These are phyloP conservation scores for Sarocladium oryzae DNA, from an alignment of 2,329 filamentous ascomycete genomes.

Conservation along the genomic window DNA sequence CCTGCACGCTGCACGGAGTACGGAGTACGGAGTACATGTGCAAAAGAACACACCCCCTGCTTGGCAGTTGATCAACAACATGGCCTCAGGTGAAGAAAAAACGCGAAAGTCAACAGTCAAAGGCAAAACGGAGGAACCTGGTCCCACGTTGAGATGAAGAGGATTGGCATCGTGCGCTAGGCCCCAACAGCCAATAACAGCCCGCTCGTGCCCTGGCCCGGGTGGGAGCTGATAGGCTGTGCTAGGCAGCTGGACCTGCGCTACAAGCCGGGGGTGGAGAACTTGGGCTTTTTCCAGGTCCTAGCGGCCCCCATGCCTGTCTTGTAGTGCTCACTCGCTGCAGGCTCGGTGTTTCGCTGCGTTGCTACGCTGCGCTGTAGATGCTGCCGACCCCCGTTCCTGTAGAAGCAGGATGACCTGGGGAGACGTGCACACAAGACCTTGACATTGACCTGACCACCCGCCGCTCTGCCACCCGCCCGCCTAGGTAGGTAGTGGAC, in stretches of 20 bases:
- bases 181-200: neutral
- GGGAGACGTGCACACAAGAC: too few relatives aligned
- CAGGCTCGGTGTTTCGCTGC: too few relatives aligned
- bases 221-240: neutral
- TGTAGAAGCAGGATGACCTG: too few relatives aligned
- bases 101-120: too few relatives aligned
- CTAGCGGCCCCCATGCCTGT: neutral
- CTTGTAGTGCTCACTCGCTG: neutral
- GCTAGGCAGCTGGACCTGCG: neutral
- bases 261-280: conserved; percentile 5
- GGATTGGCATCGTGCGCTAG: conserved; percentile 1
- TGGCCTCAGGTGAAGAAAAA: neutral
- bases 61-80: too few relatives aligned
- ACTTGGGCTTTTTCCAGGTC: neutral
- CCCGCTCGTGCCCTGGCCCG: neutral
- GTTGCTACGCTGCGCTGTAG: too few relatives aligned
- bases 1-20: too few relatives aligned
- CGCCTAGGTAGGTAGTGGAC: too few relatives aligned
- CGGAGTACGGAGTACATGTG: too few relatives aligned
- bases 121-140: neutral
- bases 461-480: neutral
- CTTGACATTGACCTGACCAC: too few relatives aligned
- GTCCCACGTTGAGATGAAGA: conserved; percentile 5
- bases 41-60: too few relatives aligned
- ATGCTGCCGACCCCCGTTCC: too few relatives aligned